Evolutionary conservation across 805 yeast genomes (phyloP).

Genomic region (Candida hungchunana): DNA sequence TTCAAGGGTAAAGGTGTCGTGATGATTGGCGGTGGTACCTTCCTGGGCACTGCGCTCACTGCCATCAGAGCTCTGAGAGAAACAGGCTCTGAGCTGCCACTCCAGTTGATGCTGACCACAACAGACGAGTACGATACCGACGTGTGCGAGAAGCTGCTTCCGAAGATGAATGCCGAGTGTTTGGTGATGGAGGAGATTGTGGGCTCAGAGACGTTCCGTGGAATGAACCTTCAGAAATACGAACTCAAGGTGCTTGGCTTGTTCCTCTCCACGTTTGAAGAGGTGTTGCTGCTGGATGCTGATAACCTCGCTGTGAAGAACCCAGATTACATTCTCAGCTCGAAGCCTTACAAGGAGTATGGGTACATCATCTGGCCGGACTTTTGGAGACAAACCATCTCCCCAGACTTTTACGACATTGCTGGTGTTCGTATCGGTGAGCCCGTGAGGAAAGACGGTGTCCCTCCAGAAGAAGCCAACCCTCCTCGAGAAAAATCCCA

Average conservation of each 20-base stretch:
- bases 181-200: conserved; percentile 34
- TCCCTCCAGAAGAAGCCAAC: conserved; percentile 36
- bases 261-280: conserved; percentile 42
- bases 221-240: conserved; percentile 23
- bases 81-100: conserved; percentile 39
- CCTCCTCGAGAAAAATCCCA: conserved; percentile 37
- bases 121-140: conserved; percentile 39
- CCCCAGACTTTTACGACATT: conserved; percentile 53
- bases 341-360: conserved; percentile 39
- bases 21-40: conserved; percentile 41
- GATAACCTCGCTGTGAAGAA: conserved; percentile 42
- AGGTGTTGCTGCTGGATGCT: conserved; percentile 42
- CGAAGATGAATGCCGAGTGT: conserved; percentile 40
- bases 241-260: conserved; percentile 36
- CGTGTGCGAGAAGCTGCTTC: conserved; percentile 38
- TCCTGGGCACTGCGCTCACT: conserved; percentile 37
- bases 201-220: conserved; percentile 25
- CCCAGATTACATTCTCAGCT: conserved; percentile 45
- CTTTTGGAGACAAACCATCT: conserved; percentile 65
- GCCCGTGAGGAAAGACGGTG: conserved; percentile 36
- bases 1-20: conserved; percentile 29
- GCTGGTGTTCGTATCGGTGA: conserved; percentile 39
- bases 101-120: conserved; percentile 40
- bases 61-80: conserved; percentile 37
- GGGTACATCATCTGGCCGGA: conserved; percentile 65